Base-by-base conservation (phyloP, 805 yeast species). In the Starmerella tilneyi region DNA sequence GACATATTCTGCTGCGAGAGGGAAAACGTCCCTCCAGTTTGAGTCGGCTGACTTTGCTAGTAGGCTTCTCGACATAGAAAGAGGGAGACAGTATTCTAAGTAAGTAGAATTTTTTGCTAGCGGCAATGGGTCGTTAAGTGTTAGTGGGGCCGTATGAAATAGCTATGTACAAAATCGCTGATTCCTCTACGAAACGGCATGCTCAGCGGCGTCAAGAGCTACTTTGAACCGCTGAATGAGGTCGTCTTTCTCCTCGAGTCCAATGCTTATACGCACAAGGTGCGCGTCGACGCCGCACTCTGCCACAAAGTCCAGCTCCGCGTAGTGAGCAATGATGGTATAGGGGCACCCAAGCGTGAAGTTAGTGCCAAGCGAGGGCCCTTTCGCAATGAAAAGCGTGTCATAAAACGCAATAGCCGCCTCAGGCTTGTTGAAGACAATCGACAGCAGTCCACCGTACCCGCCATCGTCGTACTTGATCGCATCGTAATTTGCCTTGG, bases 281-380 rank as follows among this genome's bases (percentile, higher is more conserved):
- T 80, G 73, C 48, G 78, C 67, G 59, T 84, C 94, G 26, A 86
- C 84, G 2, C 92, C 94, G 79, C 84, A 86, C 55, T 76, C 68
- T 41, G 73, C 83, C 19, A 83, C 79, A 57, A 78, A 85, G 48
- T 84, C 89, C 46, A 85, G 65, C 62, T 86, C 95, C 44, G 70
- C 72, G 62, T 77, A 84, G 61, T 86, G 95, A 3, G 94, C 94
- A 48, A 88, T 68, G 38, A 88, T 74, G 6, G 94, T 73, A 63
- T 88, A 88, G 8, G 96, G 96, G 60, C 94, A 86, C 5, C 86
- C 86, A 55, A 86, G 68, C 0, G 94, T 81, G 66, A 84, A 84
- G 63, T 83, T 86, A 0, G 95, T 84, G 11, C 96, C 96, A 53
- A 86, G 70, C 13, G 92, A 80, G 3, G 96, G 96, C 2, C 96